Conservation (phyloP, 73 alveolate species). For the Diophrys sp. region DNA sequence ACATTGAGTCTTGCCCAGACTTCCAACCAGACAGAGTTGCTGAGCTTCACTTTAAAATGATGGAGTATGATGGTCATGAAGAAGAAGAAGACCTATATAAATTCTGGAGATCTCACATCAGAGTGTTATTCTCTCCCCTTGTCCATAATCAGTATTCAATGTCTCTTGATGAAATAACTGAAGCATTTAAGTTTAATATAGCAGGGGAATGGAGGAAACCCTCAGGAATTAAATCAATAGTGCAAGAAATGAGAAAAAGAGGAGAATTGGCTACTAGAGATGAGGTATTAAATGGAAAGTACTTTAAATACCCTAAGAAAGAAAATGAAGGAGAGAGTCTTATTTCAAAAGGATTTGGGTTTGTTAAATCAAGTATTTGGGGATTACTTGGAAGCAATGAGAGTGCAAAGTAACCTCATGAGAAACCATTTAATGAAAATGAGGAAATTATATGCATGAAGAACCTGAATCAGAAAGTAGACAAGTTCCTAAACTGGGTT, state of each 20-base stretch:
- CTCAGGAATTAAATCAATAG: background rate
- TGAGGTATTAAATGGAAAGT: background rate
- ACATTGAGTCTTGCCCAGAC: background rate
- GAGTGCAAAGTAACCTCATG: background rate
- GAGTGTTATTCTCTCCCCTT: background rate
- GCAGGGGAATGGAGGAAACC: background rate
- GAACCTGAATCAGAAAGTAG: background rate
- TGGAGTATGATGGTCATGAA: background rate
- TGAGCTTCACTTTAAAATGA: background rate
- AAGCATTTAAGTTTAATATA: too few species aligned
- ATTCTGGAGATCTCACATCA: background rate
- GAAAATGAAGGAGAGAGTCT: background rate
- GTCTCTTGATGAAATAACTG: background rate
- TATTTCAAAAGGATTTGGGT: background rate
- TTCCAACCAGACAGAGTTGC: background rate
- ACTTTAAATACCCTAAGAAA: background rate
- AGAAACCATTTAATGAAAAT: background rate
- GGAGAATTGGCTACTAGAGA: background rate
- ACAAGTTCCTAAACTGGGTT: background rate
- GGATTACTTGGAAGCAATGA: background rate
- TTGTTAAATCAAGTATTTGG: background rate
- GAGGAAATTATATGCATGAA: background rate
- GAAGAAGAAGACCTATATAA: background rate
- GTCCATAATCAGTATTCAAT: background rate
- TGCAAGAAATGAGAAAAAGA: background rate